Evolutionary conservation across 805 yeast species (phyloP), one percentile per base, ranked within the genome.

Genomic region (Yarrowia deformans): DNA sequence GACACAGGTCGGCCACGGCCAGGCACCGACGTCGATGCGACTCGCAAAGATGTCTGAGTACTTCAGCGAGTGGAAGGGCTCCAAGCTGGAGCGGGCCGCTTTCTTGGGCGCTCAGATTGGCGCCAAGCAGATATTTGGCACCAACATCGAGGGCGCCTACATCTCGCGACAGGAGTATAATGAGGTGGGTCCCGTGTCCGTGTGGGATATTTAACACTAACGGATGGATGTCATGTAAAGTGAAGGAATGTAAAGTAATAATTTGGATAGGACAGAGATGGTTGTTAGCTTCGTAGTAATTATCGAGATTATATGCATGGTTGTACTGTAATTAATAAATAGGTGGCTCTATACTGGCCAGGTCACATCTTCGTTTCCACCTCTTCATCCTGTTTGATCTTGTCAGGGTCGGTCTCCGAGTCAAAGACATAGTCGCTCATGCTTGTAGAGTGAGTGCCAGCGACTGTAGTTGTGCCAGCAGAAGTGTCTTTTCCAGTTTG

Each of bases 31-130:
- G n/a, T 82, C 87, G 14, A 84, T 93, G 69, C 87, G 85, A 72
- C 76, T 87, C 63, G 87, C 88, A 34, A 88, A 89, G 74, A 84
- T 87, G 77, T 96, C 97, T 0, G 98, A 94, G 69, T 93, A 94
- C 78, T 94, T 94, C 79, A 91, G 97, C 0, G 97, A 91, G 73
- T 94, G 98, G 98, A 93, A 93, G 79, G 87, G 86, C 60, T 78
- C 77, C 42, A 93, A 94, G 0, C 88, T 89, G 84, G 88, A 89
- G 70, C 93, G 91, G 73, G 86, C 89, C 40, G 83, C 87, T 70
- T 91, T 93, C 75, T 80, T 93, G 71, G 98, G 98, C 1, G 97
- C 90, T 2, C 91, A 92, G 78, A 90, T 93, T 61, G 89, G 91
- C 54, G 87, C 97, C 19, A 92, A 91, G 78, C 97, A 92, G 80